Base-by-base conservation (phyloP, 2,329 filamentous ascomycete genomes). In the Fusarium oxysporum region DNA sequence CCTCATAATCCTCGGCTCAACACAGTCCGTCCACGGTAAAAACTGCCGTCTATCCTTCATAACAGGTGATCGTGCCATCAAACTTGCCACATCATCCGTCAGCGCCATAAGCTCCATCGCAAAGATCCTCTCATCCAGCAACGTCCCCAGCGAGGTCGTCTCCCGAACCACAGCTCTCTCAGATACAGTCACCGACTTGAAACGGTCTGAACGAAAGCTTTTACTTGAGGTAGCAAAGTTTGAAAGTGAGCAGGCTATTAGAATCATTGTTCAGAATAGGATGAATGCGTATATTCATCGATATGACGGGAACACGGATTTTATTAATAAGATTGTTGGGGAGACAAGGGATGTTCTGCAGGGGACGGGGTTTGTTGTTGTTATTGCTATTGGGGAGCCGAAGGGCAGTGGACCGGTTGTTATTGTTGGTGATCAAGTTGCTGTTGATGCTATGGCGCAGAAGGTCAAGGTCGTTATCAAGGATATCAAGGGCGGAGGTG, bases 11-110 rank as follows among this genome's bases (percentile, higher is more conserved):
- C 62, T 81, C 5, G 77, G 78, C 5, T 70, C 74, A 13, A 78
- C 74, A 2, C 78, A 81, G 16, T 71, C 76, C 1, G 76, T 81
- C 1, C 79, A 80, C 7, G 77, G 78, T 0, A 81, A 77, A n/a
- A 80, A 80, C 53, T 79, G 73, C 4, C 79, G 79, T 2, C 60
- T 81, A 2, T 80, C 75, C 8, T 81, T 81, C 48, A 76, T 78
- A 1, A 67, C 72, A 0, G 79, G 79, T 0, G 78, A 81, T 8
- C 68, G 78, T 12, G 79, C 78, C 28, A 76, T 81, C 28, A 58
- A 54, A 2, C 50, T 78, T 0, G 78, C 79, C 0, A 69, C 63
- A 0, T 63, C 70, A 1, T 77, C 79, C 3, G 68, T 79, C 19
- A 43, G 66, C 4, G 79, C 77, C 5, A 56, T 79, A 19, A 60